Conservation (phyloP, 2,329 filamentous ascomycete genomes). For the Alternaria longipes region DNA sequence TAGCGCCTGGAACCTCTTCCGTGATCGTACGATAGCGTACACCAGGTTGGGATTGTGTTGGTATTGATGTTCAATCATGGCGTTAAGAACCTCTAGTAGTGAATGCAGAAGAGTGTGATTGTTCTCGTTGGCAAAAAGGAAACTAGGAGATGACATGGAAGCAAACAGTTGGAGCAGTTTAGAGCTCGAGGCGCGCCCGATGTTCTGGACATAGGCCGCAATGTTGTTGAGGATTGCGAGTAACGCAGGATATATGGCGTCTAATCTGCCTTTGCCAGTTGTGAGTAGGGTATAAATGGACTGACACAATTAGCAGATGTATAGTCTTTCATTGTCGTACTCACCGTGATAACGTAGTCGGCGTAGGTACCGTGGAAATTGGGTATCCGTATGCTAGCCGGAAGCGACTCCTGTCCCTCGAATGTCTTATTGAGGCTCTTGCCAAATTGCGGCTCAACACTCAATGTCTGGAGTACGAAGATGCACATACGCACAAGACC, state of each 20-base stretch:
- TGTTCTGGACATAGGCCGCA: slow-evolving; percentile 79
- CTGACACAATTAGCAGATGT: slow-evolving; percentile 55
- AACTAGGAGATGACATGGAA: slow-evolving; percentile 93
- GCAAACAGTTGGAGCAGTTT: slow-evolving; percentile 88
- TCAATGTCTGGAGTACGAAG: slow-evolving; percentile 95
- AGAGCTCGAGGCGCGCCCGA: slow-evolving; percentile 77
- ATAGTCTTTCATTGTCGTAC: slow-evolving; percentile 32
- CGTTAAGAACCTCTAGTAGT: slow-evolving; percentile 86
- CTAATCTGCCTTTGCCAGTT: slow-evolving; percentile 86
- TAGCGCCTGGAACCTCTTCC: slow-evolving; percentile 83
- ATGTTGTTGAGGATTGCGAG: slow-evolving; percentile 94
- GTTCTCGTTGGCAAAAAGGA: slow-evolving; percentile 88
- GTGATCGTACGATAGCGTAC: slow-evolving; percentile 79
- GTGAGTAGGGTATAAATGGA: slow-evolving; percentile 94
- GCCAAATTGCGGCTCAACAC: slow-evolving; percentile 90
- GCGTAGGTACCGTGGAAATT: slow-evolving; percentile 91
- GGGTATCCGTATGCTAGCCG: slow-evolving; percentile 78
- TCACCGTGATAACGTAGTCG: slow-evolving; percentile 89
- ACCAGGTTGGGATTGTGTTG: slow-evolving; percentile 81
- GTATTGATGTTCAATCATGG: slow-evolving; percentile 89
- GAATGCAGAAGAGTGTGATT: slow-evolving; percentile 85
- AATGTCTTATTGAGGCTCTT: slow-evolving; percentile 89
- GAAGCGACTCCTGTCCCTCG: slow-evolving; percentile 86
- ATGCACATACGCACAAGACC: slow-evolving; percentile 96
- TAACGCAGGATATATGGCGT: slow-evolving; percentile 90